These are phyloP conservation scores for Xenoacremonium recifei DNA, from an alignment of 2,329 filamentous ascomycete species.

Conservation along the genomic window DNA sequence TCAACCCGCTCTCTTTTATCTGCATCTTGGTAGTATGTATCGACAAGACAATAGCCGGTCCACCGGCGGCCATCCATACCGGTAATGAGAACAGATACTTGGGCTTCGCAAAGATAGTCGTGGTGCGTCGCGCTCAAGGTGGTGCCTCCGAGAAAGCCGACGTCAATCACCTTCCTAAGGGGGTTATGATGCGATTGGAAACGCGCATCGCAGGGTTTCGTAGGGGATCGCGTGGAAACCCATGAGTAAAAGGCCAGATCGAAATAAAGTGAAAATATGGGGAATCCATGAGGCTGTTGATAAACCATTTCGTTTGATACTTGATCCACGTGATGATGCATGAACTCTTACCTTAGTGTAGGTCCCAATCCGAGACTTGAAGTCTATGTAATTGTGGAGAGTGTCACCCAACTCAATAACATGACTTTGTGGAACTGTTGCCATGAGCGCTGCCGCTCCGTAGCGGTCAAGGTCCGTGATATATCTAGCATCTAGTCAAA, in stretches of 20 bases:
- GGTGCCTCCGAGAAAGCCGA: slow-evolving; percentile 2
- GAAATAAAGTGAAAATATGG: slow-evolving; percentile 1
- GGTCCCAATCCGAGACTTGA: neutral
- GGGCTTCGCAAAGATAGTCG: slow-evolving; percentile 9
- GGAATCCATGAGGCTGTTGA: neutral
- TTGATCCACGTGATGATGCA: neutral
- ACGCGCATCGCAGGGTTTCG: neutral
- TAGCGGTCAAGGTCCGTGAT: neutral
- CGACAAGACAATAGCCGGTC: slow-evolving; percentile 7
- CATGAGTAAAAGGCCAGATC: neutral
- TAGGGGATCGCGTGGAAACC: neutral
- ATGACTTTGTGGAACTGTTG: neutral
- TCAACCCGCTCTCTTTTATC: neutral
- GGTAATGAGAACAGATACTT: slow-evolving; percentile 3
- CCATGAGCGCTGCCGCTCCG: neutral
- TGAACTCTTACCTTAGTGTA: neutral
- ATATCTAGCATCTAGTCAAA: neutral
- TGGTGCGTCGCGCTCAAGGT: neutral
- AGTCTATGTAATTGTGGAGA: neutral
- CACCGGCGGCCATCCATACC: neutral
- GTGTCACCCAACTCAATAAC: neutral
- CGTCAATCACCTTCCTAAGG: accelerated
- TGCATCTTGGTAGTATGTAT: slow-evolving; percentile 5
- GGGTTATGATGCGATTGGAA: neutral
- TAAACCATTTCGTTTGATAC: neutral